Conservation (phyloP, 2,329 filamentous ascomycete species). For the Triangularia setosa region DNA sequence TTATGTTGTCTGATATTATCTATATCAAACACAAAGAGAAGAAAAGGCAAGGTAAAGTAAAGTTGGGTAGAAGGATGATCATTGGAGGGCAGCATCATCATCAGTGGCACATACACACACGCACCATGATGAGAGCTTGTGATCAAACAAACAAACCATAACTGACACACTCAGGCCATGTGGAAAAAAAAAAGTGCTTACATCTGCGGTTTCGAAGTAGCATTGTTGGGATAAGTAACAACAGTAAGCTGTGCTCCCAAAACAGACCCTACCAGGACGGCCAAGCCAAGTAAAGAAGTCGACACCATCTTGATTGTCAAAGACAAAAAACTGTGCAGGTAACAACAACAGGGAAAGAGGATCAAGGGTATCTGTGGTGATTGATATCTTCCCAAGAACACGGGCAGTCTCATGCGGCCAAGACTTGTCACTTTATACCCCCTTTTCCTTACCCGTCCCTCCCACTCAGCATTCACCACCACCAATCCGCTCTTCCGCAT, state of each 20-base stretch:
- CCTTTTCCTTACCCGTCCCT: background rate
- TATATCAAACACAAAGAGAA: no score
- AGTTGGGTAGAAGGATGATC: no score
- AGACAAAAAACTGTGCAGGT: background rate
- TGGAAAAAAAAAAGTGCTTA: constrained; percentile 18
- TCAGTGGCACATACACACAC: no score
- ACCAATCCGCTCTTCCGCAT: background rate
- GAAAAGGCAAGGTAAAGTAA: no score
- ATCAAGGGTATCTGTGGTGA: background rate
- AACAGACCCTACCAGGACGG: constrained; percentile 6
- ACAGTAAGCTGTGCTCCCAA: constrained; percentile 32
- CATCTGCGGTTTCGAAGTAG: constrained; percentile 35
- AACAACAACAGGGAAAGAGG: background rate
- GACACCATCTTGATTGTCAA: constrained; percentile 23
- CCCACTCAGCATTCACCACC: background rate
- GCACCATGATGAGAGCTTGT: no score
- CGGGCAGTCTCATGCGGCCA: background rate
- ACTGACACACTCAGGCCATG: background rate
- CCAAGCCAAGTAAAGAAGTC: constrained; percentile 18
- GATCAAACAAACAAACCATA: no score
- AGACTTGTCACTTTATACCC: constrained; percentile 4
- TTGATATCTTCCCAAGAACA: background rate
- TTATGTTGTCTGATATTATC: no score
- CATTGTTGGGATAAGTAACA: constrained; percentile 36
- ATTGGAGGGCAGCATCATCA: no score